Evolutionary conservation across 208 protist genomes (phyloP), one percentile per base, ranked within the genome.

Genomic region (Leptomonas seymouri): DNA sequence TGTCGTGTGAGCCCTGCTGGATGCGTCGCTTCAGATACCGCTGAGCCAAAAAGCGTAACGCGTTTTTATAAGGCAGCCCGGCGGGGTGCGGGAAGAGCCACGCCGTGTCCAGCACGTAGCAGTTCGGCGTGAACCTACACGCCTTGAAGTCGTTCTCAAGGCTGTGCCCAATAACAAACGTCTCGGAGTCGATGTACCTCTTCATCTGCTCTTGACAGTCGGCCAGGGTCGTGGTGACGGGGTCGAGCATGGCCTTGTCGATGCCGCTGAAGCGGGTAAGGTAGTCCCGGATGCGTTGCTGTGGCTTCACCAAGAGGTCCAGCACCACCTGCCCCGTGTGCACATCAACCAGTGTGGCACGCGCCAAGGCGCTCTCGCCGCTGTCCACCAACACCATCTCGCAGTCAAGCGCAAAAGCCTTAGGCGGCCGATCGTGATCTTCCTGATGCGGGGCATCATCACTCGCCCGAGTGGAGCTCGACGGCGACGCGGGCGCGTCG

Each of bases 111-210:
- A 97, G 74, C 34, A 98, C 60, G 58, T 83, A 72, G 64, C 85
- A 93, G 36, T 86, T 87, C 21, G 97, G 96, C 36, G 94, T 31
- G 51, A 97, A 66, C 25, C 84, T 74, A 45, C 95, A 90, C 23
- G 89, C 90, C 59, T 87, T 93, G 62, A 98, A 91, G 81, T 98
- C 97, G 72, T 98, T 98, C 62, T 98, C 92, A 0, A 98, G 73
- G 65, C 84, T 94, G 76, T 98, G 97, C 0, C 97, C 97, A 0
- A 98, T 76, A 12, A 98, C 63, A 67, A 97, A 97, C 1, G 93
- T 96, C 6, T 93, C 71, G 0, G 78, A 73, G 58, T 82, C 73
- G 53, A 97, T 80, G 21, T 86, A 58, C 31, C 34, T 45, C 50
- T 79, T 69, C 34, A 98, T 67, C n/a, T 80, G 68, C 6, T 27